Conservation (phyloP, 148 eudicot species). For the Mesembryanthemum crystallinum region DNA sequence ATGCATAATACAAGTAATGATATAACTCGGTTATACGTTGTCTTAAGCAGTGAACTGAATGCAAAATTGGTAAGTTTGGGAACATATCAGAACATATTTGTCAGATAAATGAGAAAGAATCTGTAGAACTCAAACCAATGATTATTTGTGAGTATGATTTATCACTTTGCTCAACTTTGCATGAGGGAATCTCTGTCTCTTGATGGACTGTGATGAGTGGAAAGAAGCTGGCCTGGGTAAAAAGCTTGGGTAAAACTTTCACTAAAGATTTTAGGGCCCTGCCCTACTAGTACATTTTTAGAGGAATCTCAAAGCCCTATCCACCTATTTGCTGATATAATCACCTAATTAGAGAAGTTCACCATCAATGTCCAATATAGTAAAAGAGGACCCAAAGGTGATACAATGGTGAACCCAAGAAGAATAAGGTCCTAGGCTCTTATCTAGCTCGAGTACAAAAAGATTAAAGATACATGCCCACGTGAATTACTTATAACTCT, state of each 20-base stretch:
- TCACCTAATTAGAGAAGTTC: background rate
- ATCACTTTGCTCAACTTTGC: slow-evolving; percentile 1
- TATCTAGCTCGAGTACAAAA: background rate
- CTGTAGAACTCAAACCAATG: background rate
- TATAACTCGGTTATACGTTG: too few species aligned
- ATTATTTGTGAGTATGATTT: background rate
- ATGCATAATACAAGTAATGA: too few species aligned
- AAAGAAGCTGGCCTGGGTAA: background rate
- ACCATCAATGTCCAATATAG: background rate
- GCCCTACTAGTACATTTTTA: too few species aligned
- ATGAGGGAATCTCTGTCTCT: slow-evolving; percentile 14
- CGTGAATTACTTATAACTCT: background rate
- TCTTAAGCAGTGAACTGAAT: too few species aligned
- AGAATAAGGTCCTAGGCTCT: background rate
- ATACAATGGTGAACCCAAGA: background rate
- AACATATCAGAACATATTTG: too few species aligned
- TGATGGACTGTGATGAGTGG: background rate
- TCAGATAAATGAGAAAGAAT: background rate
- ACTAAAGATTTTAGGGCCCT: slow-evolving; percentile 1
- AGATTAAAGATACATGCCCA: background rate
- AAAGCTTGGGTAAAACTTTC: slow-evolving; percentile 17
- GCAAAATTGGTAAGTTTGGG: too few species aligned
- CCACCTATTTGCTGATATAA: background rate
- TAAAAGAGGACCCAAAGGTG: background rate
- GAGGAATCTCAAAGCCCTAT: too few species aligned